Base-by-base conservation (phyloP, 208 protist genomes). In the Acanthamoeba quina region DNA sequence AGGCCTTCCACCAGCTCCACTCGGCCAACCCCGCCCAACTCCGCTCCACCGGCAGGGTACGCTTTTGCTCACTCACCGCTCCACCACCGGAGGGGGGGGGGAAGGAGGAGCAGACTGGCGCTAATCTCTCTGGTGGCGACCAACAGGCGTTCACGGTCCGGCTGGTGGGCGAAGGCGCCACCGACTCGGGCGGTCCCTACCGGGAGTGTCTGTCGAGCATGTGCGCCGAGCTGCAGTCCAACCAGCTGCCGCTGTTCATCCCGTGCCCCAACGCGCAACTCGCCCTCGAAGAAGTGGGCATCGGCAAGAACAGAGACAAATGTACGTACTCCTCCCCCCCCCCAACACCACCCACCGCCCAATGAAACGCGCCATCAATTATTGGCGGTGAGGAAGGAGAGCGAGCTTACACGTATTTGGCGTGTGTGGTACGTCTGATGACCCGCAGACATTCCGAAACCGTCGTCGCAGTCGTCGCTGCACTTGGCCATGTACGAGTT, bases 401-500 rank as follows among this genome's bases (percentile, higher is more conserved):
- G 21, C 58, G 9, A 0, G 62, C 34, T 86, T 0, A 80, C 41
- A 76, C 34, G 29, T 86, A 9, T 13, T n/a, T 26, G 29, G 0
- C 31, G 76, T 17, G 54, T 44, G n/a, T n/a, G n/a, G n/a, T n/a
- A 9, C 19, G 26, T n/a, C 10, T 60, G 44, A 21, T 56, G 15
- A 10, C 21, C 7, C 21, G 19, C 82, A 89, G 82, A 89, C 60
- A 94, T 96, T 21, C 94, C 95, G 56, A 90, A 86, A n/a, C 95
- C 95, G 21, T 76, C 74, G 34, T 60, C 94, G 21, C 49, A 41
- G 37, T 80, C 80, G 47, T 24, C 89, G 47, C 29, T 94, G n/a
- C 94, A 96, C 4, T 54, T 96, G 21, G 37, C 72, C 26, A 95
- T 96, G 94, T 96, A 96, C 66, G 86, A 78, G 60, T 95, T 97